Evolutionary conservation across 495 filamentous ascomycete genomes (phyloP), one percentile per base, ranked within the genome.

Genomic region (Delitschia confertaspora): DNA sequence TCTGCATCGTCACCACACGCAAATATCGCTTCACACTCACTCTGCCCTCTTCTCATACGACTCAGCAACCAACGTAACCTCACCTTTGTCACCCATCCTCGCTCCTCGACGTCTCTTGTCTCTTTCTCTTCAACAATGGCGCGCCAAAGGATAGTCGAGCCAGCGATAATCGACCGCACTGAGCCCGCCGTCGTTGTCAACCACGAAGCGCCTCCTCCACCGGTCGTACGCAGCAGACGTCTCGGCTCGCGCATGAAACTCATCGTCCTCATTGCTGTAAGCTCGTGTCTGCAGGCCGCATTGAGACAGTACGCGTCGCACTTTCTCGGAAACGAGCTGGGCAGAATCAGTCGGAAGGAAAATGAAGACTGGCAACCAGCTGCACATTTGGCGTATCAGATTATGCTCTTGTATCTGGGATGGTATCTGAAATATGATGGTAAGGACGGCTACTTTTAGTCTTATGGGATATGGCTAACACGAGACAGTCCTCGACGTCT

Each of bases 361-460:
- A 74, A 75, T 39, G 69, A 74, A 44, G 73, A 71, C 71, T 65
- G 66, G 55, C 76, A 84, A 59, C 66, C 82, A n/a, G 69, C 50
- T 6, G 69, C 72, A 4, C 56, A 84, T 42, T 62, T 82, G 8
- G 73, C 53, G 6, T 88, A 82, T 81, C 80, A 71, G 64, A 63
- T 79, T 42, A 67, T 78, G 24, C 78, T 83, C 59, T 68, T 93
- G 34, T 78, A 69, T 17, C 49, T 85, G 13, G 76, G 73, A 23
- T 93, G 85, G 86, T 71, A 67, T 47, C 65, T 76, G 25, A 69
- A 75, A 34, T 85, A 76, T 57, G 85, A 89, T 59, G 71, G 78
- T 82, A 59, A 51, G 69, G 56, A 14, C 22, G 40, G 11, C 39
- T 14, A 19, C 21, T 29, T 20, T 0, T 24, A 39, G 33, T 13